Conservation (phyloP, 805 yeast species). For the Wickerhamomyces sydowiorum region DNA sequence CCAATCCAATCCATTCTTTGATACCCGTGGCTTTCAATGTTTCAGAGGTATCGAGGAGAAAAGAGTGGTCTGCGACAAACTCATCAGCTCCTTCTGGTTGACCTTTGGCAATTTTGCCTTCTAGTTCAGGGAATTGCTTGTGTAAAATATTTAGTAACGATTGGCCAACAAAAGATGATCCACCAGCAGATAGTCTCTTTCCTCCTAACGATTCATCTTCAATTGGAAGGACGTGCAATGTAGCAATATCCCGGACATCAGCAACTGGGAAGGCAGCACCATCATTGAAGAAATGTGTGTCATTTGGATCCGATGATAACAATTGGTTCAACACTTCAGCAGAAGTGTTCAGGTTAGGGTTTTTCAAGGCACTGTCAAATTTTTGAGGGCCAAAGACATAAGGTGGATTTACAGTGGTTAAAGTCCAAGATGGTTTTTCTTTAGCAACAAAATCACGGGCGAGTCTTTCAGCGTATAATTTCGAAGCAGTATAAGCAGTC, state of each 20-base stretch:
- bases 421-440: constrained; percentile 32
- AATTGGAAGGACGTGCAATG: constrained; percentile 31
- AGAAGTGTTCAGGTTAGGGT: constrained; percentile 36
- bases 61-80: background rate
- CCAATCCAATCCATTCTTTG: constrained; percentile 24
- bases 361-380: constrained; percentile 37
- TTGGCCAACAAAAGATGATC: constrained; percentile 10
- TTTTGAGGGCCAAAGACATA: constrained; percentile 58
- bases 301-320: constrained; percentile 20
- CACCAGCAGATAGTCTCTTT: constrained; percentile 21
- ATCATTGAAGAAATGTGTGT: constrained; percentile 3
- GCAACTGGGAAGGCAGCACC: constrained; percentile 5
- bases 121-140: constrained; percentile 30
- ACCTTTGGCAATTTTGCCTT: constrained; percentile 33
- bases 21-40: background rate
- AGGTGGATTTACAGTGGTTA: constrained; percentile 48
- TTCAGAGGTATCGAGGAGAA: background rate
- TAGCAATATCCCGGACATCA: constrained; percentile 38
- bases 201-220: background rate
- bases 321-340: constrained; percentile 30
- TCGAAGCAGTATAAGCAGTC: constrained; percentile 52
- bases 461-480: constrained; percentile 52
- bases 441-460: constrained; percentile 48
- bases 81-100: constrained; percentile 17
- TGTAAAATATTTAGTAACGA: constrained; percentile 12